Evolutionary conservation across 2,329 filamentous ascomycete genomes (phyloP), one percentile per base, ranked within the genome.

Genomic region (Akanthomyces uredinophilus): DNA sequence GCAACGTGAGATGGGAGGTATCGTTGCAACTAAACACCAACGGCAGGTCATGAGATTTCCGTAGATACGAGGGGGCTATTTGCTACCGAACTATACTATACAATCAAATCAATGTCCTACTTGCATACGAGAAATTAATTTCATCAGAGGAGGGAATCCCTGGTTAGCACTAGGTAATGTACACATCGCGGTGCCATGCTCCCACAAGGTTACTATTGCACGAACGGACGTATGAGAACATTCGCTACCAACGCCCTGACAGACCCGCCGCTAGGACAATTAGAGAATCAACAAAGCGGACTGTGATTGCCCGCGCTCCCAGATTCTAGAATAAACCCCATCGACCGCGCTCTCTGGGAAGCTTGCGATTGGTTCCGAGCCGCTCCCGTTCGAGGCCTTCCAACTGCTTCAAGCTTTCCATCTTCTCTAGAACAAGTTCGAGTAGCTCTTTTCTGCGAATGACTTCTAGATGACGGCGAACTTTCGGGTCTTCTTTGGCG

Each of bases 341-440:
- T 56, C 79, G 75, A 22, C 78, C 76, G 20, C 78, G 74, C 64
- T 78, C 75, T 67, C 79, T 79, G 50, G 73, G 72, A 24, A 62
- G 60, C 27, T 73, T 70, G 54, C 66, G 59, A 18, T 53, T 59
- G 10, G 62, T 35, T 10, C 62, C 65, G 55, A 69, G 71, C 22
- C 79, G 77, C 35, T 85, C 81, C 70, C 87, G 86, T 66, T 89
- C 88, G 60, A 89, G 80, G 11, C 88, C 88, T 70, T 98, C 93
- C 10, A 99, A 79, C 70, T 93, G 89, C 63, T 91, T 83, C 69
- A 99, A 77, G 63, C 91, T 89, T 73, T 98, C 93, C 85, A 99
- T 98, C 82, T 99, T 98, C 72, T 92, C 89, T 35, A 99, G 81
- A 5, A 96, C 95, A 61, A 97, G 80, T 78, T 99, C 94, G 5